Percentiles rank a stretch among this genome's conserved stretches.
Evolutionary conservation across 768 basidiomycete species (phyloP).

Genomic region (Trametes cingulata): DNA sequence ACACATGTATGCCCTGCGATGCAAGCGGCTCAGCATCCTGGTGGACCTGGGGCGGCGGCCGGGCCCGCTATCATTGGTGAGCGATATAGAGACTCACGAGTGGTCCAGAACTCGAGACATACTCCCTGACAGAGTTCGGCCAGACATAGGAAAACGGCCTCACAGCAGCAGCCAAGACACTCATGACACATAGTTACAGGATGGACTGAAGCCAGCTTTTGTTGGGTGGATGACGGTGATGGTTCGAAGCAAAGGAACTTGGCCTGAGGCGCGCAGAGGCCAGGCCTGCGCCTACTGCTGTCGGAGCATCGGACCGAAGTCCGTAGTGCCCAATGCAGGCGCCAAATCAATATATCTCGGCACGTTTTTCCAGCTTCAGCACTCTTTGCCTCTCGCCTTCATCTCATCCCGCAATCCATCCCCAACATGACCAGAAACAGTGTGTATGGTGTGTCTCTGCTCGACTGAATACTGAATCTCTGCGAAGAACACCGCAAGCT

Average conservation of each 20-base stretch:
- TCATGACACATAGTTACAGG: slow-evolving; percentile 14
- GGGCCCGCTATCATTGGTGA: neutral
- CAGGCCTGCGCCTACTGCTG: no score
- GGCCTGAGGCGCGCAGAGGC: no score
- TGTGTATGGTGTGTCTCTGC: slow-evolving; percentile 24
- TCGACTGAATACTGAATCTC: neutral
- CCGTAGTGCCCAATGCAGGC: neutral
- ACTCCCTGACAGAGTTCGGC: slow-evolving; percentile 7
- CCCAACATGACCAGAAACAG: slow-evolving; percentile 46
- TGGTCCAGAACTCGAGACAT: slow-evolving; percentile 13
- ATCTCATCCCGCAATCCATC: neutral
- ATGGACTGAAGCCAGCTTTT: neutral
- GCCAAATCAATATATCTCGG: neutral
- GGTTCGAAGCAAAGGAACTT: no score
- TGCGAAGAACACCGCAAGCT: slow-evolving; percentile 41
- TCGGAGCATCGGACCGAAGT: neutral
- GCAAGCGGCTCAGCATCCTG: no score
- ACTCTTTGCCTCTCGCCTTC: neutral
- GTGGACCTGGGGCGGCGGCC: neutral
- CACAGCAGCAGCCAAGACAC: neutral
- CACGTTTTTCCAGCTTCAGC: neutral
- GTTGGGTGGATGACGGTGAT: no score
- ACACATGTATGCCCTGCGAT: neutral
- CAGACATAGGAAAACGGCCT: neutral
- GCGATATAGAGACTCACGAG: slow-evolving; percentile 11